Base-by-base conservation (phyloP, 306 rosid species). In the Sesbania bispinosa region DNA sequence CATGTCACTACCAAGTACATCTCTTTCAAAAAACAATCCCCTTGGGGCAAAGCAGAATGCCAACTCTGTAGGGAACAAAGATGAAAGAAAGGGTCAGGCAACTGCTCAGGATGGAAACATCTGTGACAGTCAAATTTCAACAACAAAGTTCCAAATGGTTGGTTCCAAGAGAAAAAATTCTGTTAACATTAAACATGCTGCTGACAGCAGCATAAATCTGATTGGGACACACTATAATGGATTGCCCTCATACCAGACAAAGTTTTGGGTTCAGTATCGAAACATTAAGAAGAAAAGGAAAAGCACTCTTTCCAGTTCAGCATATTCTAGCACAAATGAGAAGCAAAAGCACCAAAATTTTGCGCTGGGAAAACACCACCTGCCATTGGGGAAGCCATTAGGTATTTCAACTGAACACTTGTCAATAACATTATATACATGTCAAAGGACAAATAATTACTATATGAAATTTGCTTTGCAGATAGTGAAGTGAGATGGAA, bases 241-340 rank as follows among this genome's bases (percentile, higher is more conserved):
- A 27, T 26, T 83, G 59, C n/a, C 59, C 9, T 74, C 81, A 70
- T 76, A 79, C 80, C 78, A 83, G 54, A 30, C 60, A 33, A 58
- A 32, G 71, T 23, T 23, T 29, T 21, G 50, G 64, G 14, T 64
- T 67, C 84, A 82, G 27, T 80, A 82, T 85, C 80, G 86, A 29
- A 77, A 78, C 20, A 59, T 87, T 70, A 69, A 78, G 71, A 80
- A 82, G 80, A 85, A 78, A 51, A 80, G 63, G 82, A 86, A 63
- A 71, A 81, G 9, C 14, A 10, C 55, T 10, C 20, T 42, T 29
- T 33, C 48, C 27, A 32, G 45, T 61, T 77, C 87, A 68, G 46
- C 79, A 57, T 42, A 66, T 67, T 50, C 36, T 78, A 73, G 64
- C 74, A 33, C 63, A 30, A 81, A 80, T 45, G 46, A 53, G 66